Evolutionary conservation across 129 eudicot genomes (phyloP).

Genomic region (carrot (Daucus carota)): DNA sequence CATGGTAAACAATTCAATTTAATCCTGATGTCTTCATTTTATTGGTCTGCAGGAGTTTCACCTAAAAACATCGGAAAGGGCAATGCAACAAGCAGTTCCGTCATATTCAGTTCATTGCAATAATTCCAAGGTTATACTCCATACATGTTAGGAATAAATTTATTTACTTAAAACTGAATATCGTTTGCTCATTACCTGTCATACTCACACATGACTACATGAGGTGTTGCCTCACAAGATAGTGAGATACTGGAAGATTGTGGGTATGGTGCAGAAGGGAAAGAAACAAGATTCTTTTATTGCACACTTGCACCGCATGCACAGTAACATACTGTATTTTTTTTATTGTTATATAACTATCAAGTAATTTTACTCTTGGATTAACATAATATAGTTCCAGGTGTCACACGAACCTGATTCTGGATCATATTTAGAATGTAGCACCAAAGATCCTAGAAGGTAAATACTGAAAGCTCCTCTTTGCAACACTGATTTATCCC

Average conservation of each 20-base stretch:
- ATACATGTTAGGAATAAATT: not conserved
- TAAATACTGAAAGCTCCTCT: slow-evolving; percentile 10
- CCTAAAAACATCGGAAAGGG: slow-evolving; percentile 73
- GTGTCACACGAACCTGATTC: slow-evolving; percentile 35
- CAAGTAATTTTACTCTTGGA: not conserved
- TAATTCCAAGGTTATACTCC: slow-evolving; percentile 40
- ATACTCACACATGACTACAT: not conserved
- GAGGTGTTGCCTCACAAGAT: slow-evolving; percentile 2
- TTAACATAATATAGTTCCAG: slow-evolving; percentile 38
- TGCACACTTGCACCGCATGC: not conserved
- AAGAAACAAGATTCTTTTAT: not conserved
- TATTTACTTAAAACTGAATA: not conserved
- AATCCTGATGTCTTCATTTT: slow-evolving; percentile 6
- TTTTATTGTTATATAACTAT: not conserved
- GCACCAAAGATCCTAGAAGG: slow-evolving; percentile 44
- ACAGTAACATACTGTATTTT: not conserved
- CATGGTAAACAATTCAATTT: not conserved
- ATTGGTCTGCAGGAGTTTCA: slow-evolving; percentile 66
- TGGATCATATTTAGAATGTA: slow-evolving; percentile 28
- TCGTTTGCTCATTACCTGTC: not conserved
- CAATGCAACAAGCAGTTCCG: slow-evolving; percentile 44
- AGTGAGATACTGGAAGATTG: slow-evolving; percentile 19
- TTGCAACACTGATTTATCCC: not conserved
- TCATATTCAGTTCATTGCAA: slow-evolving; percentile 30
- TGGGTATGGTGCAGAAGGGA: slow-evolving; percentile 30